Base-by-base conservation (phyloP, 163 green algal species). In the Chlamydomonas reinhardtii region DNA sequence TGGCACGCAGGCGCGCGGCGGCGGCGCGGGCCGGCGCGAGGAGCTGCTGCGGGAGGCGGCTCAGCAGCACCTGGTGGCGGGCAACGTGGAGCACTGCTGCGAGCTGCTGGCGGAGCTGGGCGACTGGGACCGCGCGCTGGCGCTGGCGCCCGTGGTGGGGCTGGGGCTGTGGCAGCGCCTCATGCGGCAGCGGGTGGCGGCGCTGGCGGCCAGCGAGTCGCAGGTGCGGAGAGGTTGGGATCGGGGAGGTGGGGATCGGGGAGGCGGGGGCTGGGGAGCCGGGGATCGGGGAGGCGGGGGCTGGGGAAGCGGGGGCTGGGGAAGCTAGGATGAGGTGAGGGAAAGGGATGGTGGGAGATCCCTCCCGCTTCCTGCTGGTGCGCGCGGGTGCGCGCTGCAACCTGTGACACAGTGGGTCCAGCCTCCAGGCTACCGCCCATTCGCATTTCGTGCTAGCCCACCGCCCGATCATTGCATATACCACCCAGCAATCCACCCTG, bases 81-180 rank as follows among this genome's bases (percentile, higher is more conserved):
- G 89, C 6, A 86, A 91, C 62, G 61, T 84, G 25, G 82, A 91
- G 73, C 73, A 76, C 61, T 91, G 85, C 76, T 91, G 86, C 74
- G 76, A 91, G 52, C 76, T 92, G 62, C 56, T 85, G 34, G 76
- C 88, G 31, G 73, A 91, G 62, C 11, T 69, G 48, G 88, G 82
- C 19, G 68, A 87, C 16, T 94, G 91, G 91, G 89, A 92, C 74
- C 78, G 89, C 34, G 91, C 91, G 31, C 85, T 92, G 39, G 73
- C 73, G 56, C 74, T 88, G 43, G 88, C 90, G 20, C 91, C 91
- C 4, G 85, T 88, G 59, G 90, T 88, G 66, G 90, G 81, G 3
- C 61, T 86, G 72, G 74, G 35, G 35, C 88, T 89, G 31, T 94
- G 91, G 91, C 61, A 76, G 56, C 52, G 81, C 22, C 68, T 94